These are phyloP conservation scores for Agastache rugosa DNA, from an alignment of 257 asterid genomes.

Conservation along the genomic window DNA sequence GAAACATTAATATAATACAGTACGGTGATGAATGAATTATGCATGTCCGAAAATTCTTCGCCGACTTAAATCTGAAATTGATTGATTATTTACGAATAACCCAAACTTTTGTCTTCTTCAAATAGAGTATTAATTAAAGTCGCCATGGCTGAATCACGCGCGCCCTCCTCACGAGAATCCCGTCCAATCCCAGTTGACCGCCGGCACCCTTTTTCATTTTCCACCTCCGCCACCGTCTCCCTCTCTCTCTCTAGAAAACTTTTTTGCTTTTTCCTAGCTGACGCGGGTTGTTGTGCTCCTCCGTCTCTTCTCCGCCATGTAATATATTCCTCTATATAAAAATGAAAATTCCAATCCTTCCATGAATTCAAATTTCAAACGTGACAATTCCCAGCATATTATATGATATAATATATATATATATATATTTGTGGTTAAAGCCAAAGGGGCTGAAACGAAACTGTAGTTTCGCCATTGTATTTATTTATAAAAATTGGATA, in stretches of 20 bases:
- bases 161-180: conserved; percentile 41
- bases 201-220: conserved; percentile 23
- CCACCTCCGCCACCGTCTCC: background rate
- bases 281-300: conserved; percentile 27
- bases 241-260: conserved; percentile 20
- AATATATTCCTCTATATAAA: background rate
- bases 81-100: background rate
- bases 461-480: background rate
- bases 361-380: conserved; percentile 33
- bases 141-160: conserved; percentile 27
- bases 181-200: conserved; percentile 39
- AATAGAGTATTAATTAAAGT: background rate
- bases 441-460: conserved; percentile 7
- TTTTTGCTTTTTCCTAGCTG: conserved; percentile 32
- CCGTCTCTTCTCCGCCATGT: too few species aligned
- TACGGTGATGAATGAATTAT: background rate
- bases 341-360: background rate
- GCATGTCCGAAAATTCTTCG: background rate
- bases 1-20: too few species aligned
- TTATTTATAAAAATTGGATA: background rate
- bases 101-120: conserved; percentile 3
- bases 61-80: background rate
- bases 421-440: background rate
- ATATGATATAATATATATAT: background rate
- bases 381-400: conserved; percentile 12